These are phyloP conservation scores for Ogataea allantospora DNA, from an alignment of 805 yeast species.

Conservation along the genomic window DNA sequence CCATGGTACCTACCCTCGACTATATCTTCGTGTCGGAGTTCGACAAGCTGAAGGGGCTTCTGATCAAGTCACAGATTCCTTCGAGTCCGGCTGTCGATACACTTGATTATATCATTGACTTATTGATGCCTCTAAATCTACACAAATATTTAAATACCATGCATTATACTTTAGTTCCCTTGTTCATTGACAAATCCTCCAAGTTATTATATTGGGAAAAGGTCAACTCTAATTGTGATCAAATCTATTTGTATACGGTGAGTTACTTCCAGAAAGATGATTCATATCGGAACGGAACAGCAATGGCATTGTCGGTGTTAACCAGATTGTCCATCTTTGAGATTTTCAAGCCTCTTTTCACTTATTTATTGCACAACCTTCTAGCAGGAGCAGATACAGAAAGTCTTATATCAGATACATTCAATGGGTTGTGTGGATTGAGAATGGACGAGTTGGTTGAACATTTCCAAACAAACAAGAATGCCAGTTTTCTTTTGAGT, in stretches of 20 bases:
- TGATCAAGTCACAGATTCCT: slow-evolving; percentile 62
- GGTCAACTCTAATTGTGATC: slow-evolving; percentile 13
- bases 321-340: slow-evolving; percentile 45
- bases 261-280: slow-evolving; percentile 30
- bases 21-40: slow-evolving; percentile 65
- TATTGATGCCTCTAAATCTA: slow-evolving; percentile 38
- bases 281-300: slow-evolving; percentile 41
- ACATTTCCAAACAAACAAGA: slow-evolving; percentile 11
- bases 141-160: slow-evolving; percentile 45
- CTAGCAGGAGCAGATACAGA: slow-evolving; percentile 24
- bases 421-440: slow-evolving; percentile 20
- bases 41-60: slow-evolving; percentile 74
- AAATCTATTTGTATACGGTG: slow-evolving; percentile 29
- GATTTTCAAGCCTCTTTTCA: slow-evolving; percentile 47
- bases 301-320: slow-evolving; percentile 45
- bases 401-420: slow-evolving; percentile 13
- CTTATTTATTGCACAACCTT: slow-evolving; percentile 44
- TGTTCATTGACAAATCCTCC: slow-evolving; percentile 35
- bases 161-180: slow-evolving; percentile 55
- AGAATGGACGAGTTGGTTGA: slow-evolving; percentile 31
- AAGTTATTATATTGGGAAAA: slow-evolving; percentile 19
- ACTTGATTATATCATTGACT: slow-evolving; percentile 30
- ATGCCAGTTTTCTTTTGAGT: slow-evolving; percentile 23
- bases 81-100: slow-evolving; percentile 56
- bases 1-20: slow-evolving; percentile 19